Conservation (phyloP, 2,329 filamentous ascomycete genomes). For the Sphaerostilbella broomeana region DNA sequence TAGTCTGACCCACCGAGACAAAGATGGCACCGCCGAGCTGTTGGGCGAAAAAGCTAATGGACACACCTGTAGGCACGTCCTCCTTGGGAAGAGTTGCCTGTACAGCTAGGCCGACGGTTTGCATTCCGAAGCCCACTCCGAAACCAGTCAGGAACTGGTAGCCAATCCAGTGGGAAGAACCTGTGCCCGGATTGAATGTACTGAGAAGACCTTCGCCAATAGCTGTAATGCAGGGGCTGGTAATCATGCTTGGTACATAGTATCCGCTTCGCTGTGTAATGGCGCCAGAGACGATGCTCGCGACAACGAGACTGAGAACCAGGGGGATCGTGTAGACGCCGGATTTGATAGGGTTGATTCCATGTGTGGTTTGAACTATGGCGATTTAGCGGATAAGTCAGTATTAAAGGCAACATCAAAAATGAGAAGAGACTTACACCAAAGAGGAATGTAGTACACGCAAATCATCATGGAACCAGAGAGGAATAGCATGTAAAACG, state of each 20-base stretch:
- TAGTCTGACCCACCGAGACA: conserved; percentile 49
- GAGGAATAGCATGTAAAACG: conserved; percentile 41
- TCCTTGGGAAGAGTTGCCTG: conserved; percentile 46
- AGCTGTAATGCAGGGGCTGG: conserved; percentile 43
- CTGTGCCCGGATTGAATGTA: conserved; percentile 43
- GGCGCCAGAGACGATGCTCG: conserved; percentile 42
- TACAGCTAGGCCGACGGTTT: conserved; percentile 49
- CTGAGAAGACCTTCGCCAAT: conserved; percentile 51
- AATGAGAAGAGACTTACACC: conserved; percentile 37
- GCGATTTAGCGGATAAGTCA: conserved; percentile 15
- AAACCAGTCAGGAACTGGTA: conserved; percentile 54
- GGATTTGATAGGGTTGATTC: conserved; percentile 45
- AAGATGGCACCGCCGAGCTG: conserved; percentile 54
- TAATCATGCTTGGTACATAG: conserved; percentile 52
- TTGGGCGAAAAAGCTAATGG: conserved; percentile 52
- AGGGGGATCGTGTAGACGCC: conserved; percentile 53
- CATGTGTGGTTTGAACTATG: conserved; percentile 50
- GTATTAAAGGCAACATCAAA: neutral
- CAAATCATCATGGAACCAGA: conserved; percentile 47
- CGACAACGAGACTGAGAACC: conserved; percentile 48
- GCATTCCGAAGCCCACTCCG: conserved; percentile 53
- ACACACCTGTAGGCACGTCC: conserved; percentile 49
- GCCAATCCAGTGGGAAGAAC: conserved; percentile 49
- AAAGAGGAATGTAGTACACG: conserved; percentile 48
- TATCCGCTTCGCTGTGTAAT: conserved; percentile 50